Percentiles rank a stretch among this genome's conserved stretches.
Evolutionary conservation across 176 grass and related monocot genomes (phyloP).

Genomic region (Aegilops tauschii): DNA sequence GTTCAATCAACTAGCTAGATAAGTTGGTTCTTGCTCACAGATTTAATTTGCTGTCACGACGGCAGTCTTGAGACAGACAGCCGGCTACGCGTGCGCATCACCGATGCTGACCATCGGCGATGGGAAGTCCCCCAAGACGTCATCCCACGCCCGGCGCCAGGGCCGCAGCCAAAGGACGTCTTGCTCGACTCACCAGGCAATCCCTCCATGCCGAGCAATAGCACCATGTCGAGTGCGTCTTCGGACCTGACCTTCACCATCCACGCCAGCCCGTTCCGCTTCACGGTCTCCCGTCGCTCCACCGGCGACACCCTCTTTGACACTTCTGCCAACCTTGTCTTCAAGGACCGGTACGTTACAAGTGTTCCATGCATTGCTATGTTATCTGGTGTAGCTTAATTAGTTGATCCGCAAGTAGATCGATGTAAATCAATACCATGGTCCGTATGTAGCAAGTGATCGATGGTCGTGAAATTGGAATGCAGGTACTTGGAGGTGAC

Average conservation of each 20-base stretch:
- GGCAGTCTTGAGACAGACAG: constrained; percentile 66
- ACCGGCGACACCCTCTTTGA: constrained; percentile 57
- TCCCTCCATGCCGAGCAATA: neutral
- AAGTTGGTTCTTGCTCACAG: neutral
- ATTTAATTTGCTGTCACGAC: neutral
- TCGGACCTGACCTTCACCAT: constrained; percentile 63
- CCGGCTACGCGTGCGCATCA: constrained; percentile 79
- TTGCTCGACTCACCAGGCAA: neutral
- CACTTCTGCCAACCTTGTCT: constrained; percentile 38
- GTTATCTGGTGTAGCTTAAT: neutral
- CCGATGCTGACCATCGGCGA: constrained; percentile 54
- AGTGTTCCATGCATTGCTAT: neutral
- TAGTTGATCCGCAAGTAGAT: neutral
- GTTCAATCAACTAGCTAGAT: neutral
- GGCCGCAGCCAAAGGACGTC: neutral
- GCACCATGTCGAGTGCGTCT: constrained; percentile 29
- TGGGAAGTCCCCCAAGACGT: constrained; percentile 74
- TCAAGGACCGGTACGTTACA: constrained; percentile 56
- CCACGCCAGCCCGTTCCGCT: constrained; percentile 50
- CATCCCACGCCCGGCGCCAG: constrained; percentile 42
- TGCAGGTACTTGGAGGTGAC: constrained; percentile 69
- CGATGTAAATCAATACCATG: neutral
- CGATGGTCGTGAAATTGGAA: neutral
- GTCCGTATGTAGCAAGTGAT: too few species aligned
- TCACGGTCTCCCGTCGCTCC: constrained; percentile 53